Percentiles rank a stretch among this genome's conserved stretches.
Conservation (phyloP, 139 green algal species). For the Volvox africanus region DNA sequence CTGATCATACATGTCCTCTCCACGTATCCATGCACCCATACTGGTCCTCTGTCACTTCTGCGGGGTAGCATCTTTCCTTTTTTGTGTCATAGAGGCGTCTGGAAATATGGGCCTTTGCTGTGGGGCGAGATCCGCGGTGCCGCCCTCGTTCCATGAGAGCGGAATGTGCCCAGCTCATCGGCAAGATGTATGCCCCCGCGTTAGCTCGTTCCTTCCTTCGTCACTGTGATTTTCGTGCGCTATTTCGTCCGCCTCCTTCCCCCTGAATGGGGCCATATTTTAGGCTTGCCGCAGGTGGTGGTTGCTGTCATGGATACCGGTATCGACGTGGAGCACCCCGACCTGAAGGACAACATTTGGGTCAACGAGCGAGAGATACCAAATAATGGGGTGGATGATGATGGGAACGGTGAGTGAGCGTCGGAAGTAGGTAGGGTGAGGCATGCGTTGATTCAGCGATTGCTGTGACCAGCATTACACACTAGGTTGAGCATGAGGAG, state of each 20-base stretch:
- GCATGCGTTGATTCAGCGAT: too few species aligned
- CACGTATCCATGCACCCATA: too few species aligned
- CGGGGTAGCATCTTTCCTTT: too few species aligned
- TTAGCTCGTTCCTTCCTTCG: background rate
- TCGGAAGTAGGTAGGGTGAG: background rate
- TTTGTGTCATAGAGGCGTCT: too few species aligned
- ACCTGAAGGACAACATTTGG: slow-evolving; percentile 76
- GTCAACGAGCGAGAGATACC: slow-evolving; percentile 72
- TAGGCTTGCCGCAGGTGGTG: slow-evolving; percentile 53
- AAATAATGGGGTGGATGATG: slow-evolving; percentile 74
- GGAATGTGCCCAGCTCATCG: background rate
- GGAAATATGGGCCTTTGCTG: too few species aligned
- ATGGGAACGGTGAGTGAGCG: slow-evolving; percentile 72
- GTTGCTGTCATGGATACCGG: slow-evolving; percentile 87
- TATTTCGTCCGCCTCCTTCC: background rate
- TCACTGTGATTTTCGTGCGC: background rate
- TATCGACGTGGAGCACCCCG: slow-evolving; percentile 72
- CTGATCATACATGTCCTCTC: too few species aligned
- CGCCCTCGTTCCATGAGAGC: too few species aligned
- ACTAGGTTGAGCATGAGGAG: too few species aligned
- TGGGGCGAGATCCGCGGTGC: too few species aligned
- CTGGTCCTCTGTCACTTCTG: too few species aligned
- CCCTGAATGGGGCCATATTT: background rate
- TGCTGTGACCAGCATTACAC: too few species aligned
- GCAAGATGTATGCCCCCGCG: background rate